These are phyloP conservation scores for Mortierella sp. DNA, from an alignment of 371 early-diverging fungal species.

Conservation along the genomic window DNA sequence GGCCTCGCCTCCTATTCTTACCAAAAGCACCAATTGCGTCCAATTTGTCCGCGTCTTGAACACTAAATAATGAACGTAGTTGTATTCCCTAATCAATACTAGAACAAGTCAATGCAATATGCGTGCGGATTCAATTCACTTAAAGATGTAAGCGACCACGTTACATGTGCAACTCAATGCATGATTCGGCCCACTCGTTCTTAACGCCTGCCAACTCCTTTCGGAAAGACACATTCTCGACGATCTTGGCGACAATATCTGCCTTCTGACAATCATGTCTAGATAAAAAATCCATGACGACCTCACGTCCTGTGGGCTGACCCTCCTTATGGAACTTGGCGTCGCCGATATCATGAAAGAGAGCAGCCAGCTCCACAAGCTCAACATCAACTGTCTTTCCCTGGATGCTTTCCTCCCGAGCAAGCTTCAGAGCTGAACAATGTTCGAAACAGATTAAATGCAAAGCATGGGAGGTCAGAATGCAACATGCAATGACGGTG, in stretches of 20 bases:
- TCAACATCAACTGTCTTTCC: conserved; percentile 62
- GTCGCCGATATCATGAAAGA: conserved; percentile 84
- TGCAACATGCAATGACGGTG: not conserved
- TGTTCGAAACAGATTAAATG: not conserved
- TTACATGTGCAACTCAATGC: conserved; percentile 72
- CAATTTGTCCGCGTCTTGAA: conserved; percentile 85
- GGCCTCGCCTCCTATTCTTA: conserved; percentile 12
- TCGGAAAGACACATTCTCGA: conserved; percentile 76
- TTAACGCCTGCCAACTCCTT: conserved; percentile 72
- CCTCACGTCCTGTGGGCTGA: conserved; percentile 60
- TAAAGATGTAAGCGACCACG: no score
- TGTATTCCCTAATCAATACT: no score
- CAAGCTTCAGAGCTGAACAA: conserved; percentile 57
- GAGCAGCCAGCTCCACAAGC: conserved; percentile 76
- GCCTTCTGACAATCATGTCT: conserved; percentile 58
- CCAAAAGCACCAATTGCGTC: conserved; percentile 89
- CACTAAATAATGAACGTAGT: conserved; percentile 54
- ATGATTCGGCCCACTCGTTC: conserved; percentile 69
- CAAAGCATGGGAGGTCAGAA: no score
- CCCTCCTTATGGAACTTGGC: conserved; percentile 69
- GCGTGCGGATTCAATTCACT: no score
- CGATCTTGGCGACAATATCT: conserved; percentile 64
- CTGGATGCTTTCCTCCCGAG: conserved; percentile 37
- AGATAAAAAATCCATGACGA: conserved; percentile 61
- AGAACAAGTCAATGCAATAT: no score